Base-by-base conservation (phyloP, 805 yeast species). In the Teunomyces barrocoloradensis region DNA sequence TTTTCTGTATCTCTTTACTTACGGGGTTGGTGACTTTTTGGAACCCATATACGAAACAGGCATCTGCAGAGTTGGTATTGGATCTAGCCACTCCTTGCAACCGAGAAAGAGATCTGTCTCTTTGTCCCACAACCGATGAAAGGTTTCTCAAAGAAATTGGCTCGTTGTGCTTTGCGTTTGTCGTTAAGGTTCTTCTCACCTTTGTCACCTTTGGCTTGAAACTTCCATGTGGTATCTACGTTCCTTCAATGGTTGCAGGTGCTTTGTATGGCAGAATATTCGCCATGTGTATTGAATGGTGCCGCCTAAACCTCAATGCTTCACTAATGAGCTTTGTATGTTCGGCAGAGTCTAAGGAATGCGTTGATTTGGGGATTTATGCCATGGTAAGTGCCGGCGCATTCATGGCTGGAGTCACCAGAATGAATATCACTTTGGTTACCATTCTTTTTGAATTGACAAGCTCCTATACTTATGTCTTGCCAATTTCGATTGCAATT, bases 181-280 rank as follows among this genome's bases (percentile, higher is more conserved):
- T 69, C 2, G 60, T 77, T 40, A 80, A 80, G 51, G 51, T 74
- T 0, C 47, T 71, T 3, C 60, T 80, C 27, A 81, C 85, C 5
- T 67, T 75, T 20, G 60, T 80, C 11, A 79, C 85, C 0, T 79
- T 79, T 60, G 86, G 86, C 1, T 58, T 80, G 43, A 81, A 79
- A 53, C 64, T 81, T 2, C 86, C 86, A 1, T 73, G 80, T 39
- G 86, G 86, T 4, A 75, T 81, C 11, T 81, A 81, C 51, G 82
- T 82, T 1, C 87, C 87, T 4, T 75, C 83, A 1, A 81, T 81
- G 86, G 81, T 79, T 1, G 69, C 77, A 18, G 87, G 87, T 0
- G 84, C 85, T 2, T 60, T 82, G 25, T 80, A 78, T 63, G 85
- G 85, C 2, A 57, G 84, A 9, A 54, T 75, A 1, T 66, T 78